Base-by-base conservation (phyloP, 208 protist species). In the Porcisia hertigi region DNA sequence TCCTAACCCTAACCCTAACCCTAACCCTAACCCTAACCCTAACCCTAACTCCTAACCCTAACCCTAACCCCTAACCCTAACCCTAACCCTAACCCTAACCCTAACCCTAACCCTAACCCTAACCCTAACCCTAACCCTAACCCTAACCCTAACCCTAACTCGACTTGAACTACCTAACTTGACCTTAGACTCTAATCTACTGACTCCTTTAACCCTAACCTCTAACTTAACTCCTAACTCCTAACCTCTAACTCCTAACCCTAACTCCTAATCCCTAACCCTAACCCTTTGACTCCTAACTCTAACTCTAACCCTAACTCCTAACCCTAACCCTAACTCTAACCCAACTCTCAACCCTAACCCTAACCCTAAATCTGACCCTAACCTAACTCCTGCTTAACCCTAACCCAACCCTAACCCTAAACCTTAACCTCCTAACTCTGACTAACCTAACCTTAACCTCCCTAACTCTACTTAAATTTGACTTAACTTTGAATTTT, bases 91-190 rank as follows among this genome's bases (percentile, higher is more conserved):
- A 57, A 57, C 53, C 64, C 64, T 69, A 69, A 73, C 64, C 64
- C 64, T 69, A 69, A 69, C 62, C 64, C 64, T 69, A 69, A 69
- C 64, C 64, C 64, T 69, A 43, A 69, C 64, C 41, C 64, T 69
- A 69, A 43, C 64, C 64, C 64, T 57, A 69, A 52, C 41, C 30
- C 23, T 30, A 34, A 69, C 64, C 64, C 25, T 49, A 41, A 69
- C 64, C 64, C 36, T 49, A 69, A 41, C n/a, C 34, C 36, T 41
- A 69, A 20, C 18, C 62, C 30, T n/a, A n/a, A n/a, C n/a, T n/a
- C n/a, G n/a, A n/a, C n/a, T n/a, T n/a, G n/a, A n/a, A n/a, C n/a
- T n/a, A n/a, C n/a, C n/a, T n/a, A n/a, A n/a, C n/a, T 36, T n/a
- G 34, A 39, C 11, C 23, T 47, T 6, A 6, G 45, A 47, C 45